Evolutionary conservation across 177 flowering plant genomes (phyloP).

Genomic region (Vitis hybrid): DNA sequence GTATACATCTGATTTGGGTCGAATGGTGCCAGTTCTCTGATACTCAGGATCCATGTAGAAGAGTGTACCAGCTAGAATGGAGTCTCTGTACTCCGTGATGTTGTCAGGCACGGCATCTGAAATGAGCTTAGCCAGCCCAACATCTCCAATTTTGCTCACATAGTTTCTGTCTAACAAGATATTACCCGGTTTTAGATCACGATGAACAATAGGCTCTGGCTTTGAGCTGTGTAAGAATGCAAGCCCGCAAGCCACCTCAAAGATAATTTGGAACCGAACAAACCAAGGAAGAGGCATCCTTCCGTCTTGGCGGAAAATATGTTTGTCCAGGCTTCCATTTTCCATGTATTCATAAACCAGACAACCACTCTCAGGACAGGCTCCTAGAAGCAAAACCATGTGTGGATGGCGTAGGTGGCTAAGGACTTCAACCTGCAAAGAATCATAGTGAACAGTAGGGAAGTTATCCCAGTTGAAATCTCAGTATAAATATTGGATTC

Average conservation of each 20-base stretch:
- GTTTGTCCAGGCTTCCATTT: slow-evolving; percentile 81
- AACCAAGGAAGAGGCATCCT: slow-evolving; percentile 80
- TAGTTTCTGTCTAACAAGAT: slow-evolving; percentile 71
- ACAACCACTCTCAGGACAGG: slow-evolving; percentile 84
- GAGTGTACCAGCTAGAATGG: slow-evolving; percentile 77
- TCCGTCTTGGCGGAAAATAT: slow-evolving; percentile 38
- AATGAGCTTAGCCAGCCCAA: slow-evolving; percentile 86
- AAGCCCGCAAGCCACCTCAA: slow-evolving; percentile 80
- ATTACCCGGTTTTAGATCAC: slow-evolving; percentile 92
- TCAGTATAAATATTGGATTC: too few relatives aligned
- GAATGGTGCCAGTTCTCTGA: slow-evolving; percentile 82
- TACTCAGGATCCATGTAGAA: slow-evolving; percentile 95
- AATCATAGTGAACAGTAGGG: slow-evolving; percentile 4
- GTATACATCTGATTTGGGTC: slow-evolving; percentile 89
- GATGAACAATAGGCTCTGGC: slow-evolving; percentile 83
- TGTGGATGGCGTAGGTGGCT: slow-evolving; percentile 81
- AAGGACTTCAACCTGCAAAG: slow-evolving; percentile 73
- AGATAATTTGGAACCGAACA: slow-evolving; percentile 62
- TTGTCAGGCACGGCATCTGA: slow-evolving; percentile 67
- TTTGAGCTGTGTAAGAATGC: slow-evolving; percentile 76
- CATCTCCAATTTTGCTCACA: slow-evolving; percentile 86
- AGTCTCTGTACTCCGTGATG: slow-evolving; percentile 62
- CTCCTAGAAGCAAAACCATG: slow-evolving; percentile 79
- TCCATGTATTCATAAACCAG: slow-evolving; percentile 88
- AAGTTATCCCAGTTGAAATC: slow-evolving; percentile 2